Evolutionary conservation across 768 basidiomycete genomes (phyloP).

Genomic region (Russula lepida): DNA sequence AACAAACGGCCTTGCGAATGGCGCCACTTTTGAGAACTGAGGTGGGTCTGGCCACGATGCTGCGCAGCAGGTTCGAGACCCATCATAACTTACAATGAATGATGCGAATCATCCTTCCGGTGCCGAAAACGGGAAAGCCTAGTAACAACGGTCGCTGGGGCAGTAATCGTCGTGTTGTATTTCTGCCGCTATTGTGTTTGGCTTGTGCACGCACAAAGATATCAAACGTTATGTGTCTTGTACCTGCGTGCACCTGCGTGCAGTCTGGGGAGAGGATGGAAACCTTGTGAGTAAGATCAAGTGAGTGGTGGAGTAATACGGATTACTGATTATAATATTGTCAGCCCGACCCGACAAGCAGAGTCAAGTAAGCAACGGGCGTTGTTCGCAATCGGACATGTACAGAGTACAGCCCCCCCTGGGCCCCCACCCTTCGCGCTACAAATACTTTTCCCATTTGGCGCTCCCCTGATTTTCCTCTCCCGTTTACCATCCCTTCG

Average conservation of each 20-base stretch:
- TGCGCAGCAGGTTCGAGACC: neutral
- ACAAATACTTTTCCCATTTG: neutral
- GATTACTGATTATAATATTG: neutral
- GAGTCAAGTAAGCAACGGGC: too few relatives aligned
- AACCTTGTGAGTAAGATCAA: neutral
- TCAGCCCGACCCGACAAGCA: neutral
- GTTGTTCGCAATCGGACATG: too few relatives aligned
- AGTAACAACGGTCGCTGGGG: too few relatives aligned
- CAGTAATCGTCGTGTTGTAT: too few relatives aligned
- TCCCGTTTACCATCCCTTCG: neutral
- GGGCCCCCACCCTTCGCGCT: neutral
- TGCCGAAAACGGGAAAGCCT: too few relatives aligned
- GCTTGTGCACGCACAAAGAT: too few relatives aligned
- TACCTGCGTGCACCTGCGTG: too few relatives aligned
- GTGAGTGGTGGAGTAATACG: neutral
- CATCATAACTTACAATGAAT: too few relatives aligned
- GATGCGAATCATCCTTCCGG: too few relatives aligned
- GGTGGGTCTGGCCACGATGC: neutral
- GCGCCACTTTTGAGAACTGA: neutral
- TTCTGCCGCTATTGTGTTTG: too few relatives aligned
- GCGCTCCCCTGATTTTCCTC: neutral
- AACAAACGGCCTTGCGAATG: neutral
- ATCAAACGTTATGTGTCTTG: too few relatives aligned
- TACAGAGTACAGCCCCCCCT: neutral
- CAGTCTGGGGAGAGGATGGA: too few relatives aligned